Conservation (phyloP, 2,329 filamentous ascomycete genomes). For the Emergomyces pasteurianus region DNA sequence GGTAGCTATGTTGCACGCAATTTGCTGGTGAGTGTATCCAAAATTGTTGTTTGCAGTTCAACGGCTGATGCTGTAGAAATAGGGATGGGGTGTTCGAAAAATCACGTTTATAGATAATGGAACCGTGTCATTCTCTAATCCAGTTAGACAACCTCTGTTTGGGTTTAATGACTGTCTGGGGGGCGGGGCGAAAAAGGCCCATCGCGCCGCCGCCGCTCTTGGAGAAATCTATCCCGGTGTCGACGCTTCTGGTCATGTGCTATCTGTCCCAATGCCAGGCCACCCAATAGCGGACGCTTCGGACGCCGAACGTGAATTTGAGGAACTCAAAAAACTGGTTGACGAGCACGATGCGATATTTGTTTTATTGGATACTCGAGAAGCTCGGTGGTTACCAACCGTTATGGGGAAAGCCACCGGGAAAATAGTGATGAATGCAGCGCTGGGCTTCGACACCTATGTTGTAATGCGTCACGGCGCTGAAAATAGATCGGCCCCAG, state of each 20-base stretch:
- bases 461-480: conserved; percentile 94
- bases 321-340: conserved; percentile 61
- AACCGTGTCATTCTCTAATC: conserved; percentile 88
- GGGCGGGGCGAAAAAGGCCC: conserved; percentile 74
- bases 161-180: conserved; percentile 77
- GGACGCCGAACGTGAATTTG: conserved; percentile 61
- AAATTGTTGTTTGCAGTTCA: background rate
- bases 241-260: conserved; percentile 62
- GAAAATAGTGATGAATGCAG: conserved; percentile 95
- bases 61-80: background rate
- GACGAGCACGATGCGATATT: conserved; percentile 85
- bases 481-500: conserved; percentile 42
- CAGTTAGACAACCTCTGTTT: conserved; percentile 87
- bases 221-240: conserved; percentile 84
- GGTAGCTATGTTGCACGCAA: conserved; percentile 90
- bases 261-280: conserved; percentile 91
- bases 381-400: conserved; percentile 89
- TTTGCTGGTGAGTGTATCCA: conserved; percentile 46
- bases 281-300: conserved; percentile 69
- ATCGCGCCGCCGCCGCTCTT: conserved; percentile 65
- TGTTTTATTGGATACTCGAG: conserved; percentile 90
- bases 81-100: conserved; percentile 85
- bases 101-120: conserved; percentile 96
- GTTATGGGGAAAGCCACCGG: conserved; percentile 87
- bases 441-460: conserved; percentile 90